A percentile compares a stretch with the other conserved stretches of the same genome.
Evolutionary conservation across 768 basidiomycete species (phyloP).

Genomic region (Crepidotus variabilis): DNA sequence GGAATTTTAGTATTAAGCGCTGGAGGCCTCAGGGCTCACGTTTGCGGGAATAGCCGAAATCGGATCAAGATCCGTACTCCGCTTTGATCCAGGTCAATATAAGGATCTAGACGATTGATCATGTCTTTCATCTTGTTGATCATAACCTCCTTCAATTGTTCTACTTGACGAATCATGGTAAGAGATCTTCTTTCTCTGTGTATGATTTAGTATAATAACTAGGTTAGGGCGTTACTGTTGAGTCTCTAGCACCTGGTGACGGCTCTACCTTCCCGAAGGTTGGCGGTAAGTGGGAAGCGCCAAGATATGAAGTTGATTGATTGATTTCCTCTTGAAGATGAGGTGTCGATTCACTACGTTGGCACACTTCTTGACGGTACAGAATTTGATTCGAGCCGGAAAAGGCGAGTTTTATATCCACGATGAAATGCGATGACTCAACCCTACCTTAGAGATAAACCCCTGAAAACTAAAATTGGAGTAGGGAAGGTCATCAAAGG

Average conservation of each 20-base stretch:
- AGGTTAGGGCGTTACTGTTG: constrained; percentile 66
- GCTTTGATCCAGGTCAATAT: constrained; percentile 29
- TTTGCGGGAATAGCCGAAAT: constrained; percentile 13
- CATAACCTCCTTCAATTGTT: neutral
- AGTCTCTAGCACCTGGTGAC: constrained; percentile 56
- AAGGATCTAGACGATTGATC: neutral
- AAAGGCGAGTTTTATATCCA: constrained; percentile 47
- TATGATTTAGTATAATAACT: neutral
- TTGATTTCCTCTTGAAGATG: constrained; percentile 43
- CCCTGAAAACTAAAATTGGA: constrained; percentile 73
- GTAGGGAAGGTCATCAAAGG: constrained; percentile 82
- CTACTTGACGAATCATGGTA: neutral
- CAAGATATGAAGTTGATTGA: constrained; percentile 10
- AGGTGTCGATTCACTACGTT: constrained; percentile 74
- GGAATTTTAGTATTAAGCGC: neutral
- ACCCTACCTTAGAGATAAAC: constrained; percentile 35
- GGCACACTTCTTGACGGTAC: constrained; percentile 63
- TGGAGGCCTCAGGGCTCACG: neutral
- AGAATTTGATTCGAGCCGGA: constrained; percentile 76
- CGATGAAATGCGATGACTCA: neutral
- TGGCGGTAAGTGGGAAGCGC: constrained; percentile 51
- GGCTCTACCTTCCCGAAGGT: constrained; percentile 57
- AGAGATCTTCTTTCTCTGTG: neutral
- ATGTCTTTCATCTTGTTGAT: neutral
- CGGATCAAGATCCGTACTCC: constrained; percentile 80